Base-by-base conservation (phyloP, 352 stramenopile genomes). In the Phytophthora tentaculata region DNA sequence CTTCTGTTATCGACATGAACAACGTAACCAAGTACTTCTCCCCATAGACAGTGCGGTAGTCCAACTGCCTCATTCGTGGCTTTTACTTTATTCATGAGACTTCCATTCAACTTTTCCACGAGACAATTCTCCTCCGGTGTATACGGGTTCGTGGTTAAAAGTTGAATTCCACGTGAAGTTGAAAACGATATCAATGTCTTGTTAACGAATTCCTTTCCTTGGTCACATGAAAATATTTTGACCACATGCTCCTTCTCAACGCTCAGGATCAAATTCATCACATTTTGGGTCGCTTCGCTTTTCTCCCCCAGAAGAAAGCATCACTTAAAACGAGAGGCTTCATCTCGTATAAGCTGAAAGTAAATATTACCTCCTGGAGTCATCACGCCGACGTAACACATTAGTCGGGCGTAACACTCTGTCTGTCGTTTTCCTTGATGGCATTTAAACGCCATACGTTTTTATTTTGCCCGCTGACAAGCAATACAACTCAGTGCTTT, bases 401-500 rank as follows among this genome's bases (percentile, higher is more conserved):
- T 59, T 22, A 59, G 22, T 2, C 52, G 52, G 7, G 52, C 52
- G 12, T 14, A 48, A 8, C 52, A 59, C 24, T 29, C 7, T 14
- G 48, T 59, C 13, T 29, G 29, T 32, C 52, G 19, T 39, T 59
- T 59, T 13, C 22, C 13, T 35, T 26, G 44, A 2, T 59, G 52
- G 32, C n/a, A 20, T 19, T 9, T 39, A 16, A 24, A 49, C 4
- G 52, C 10, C 14, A 22, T 59, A 3, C 52, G 20, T n/a, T 48
- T 48, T 17, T 59, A 35, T 24, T 49, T 59, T 2, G 52, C 35
- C 17, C 52, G 32, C 22, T 59, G 52, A 17, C 35, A 59, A 29
- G 29, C 52, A 49, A 49, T 59, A 10, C 52, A 59, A 5, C 52
- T n/a, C n/a, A n/a, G n/a, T n/a, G n/a, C n/a, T n/a, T n/a, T n/a